These are phyloP conservation scores for Eruca vesicaria DNA, from an alignment of 441 rosid species.

Conservation along the genomic window DNA sequence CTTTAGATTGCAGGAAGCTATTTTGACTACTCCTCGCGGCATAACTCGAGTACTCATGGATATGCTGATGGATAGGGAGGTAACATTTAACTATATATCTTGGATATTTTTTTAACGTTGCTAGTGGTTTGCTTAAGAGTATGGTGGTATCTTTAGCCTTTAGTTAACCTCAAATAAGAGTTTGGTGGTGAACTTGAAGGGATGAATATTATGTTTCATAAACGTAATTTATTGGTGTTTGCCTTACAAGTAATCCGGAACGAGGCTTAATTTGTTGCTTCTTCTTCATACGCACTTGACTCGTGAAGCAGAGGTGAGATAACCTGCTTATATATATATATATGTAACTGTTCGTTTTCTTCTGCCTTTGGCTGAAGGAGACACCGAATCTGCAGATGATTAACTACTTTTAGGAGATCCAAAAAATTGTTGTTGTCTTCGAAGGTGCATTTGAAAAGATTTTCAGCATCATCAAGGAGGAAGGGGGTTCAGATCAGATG, in stretches of 20 bases:
- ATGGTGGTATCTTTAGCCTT: constrained; percentile 11
- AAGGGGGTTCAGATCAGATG: constrained; percentile 97
- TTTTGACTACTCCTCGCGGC: constrained; percentile 94
- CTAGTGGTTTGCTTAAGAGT: constrained; percentile 4
- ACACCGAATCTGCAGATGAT: neutral
- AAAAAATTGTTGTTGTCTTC: constrained; percentile 94
- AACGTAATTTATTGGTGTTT: constrained; percentile 17
- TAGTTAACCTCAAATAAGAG: constrained; percentile 14
- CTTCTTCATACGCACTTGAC: constrained; percentile 95
- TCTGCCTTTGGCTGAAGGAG: constrained; percentile 5
- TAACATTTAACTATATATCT: constrained; percentile 17
- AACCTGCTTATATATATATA: constrained; percentile 16
- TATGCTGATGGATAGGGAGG: constrained; percentile 99
- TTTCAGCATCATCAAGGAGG: constrained; percentile 89
- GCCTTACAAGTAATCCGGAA: constrained; percentile 79
- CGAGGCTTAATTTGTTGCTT: constrained; percentile 90
- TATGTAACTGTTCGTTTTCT: constrained; percentile 7
- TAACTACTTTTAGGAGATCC: constrained; percentile 68
- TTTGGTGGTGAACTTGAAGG: neutral
- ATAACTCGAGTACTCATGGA: constrained; percentile 98
- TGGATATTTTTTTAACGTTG: neutral
- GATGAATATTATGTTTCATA: neutral
- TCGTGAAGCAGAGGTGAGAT: constrained; percentile 89
- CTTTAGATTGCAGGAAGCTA: constrained; percentile 98
- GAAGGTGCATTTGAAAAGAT: constrained; percentile 98